These are phyloP conservation scores for Gracilaria domingensis DNA, from an alignment of 23 red algal species.

Conservation along the genomic window DNA sequence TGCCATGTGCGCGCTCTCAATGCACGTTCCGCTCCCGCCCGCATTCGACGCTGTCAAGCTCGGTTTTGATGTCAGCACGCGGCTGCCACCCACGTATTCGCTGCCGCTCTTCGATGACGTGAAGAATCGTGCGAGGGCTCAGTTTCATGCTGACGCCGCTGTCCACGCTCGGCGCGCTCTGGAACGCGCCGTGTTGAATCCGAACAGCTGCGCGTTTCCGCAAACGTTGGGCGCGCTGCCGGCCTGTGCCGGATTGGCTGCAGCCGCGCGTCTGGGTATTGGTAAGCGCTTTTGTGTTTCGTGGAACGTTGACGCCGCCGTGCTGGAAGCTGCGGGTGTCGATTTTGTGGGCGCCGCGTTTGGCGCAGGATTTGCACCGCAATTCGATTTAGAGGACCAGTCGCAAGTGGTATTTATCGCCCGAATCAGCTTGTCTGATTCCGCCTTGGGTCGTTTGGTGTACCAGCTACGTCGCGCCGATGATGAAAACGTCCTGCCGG, in stretches of 20 bases:
- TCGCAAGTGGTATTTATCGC: not conserved
- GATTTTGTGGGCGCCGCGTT: slow-evolving; percentile 1
- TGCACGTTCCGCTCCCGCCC: not conserved
- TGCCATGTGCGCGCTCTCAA: slow-evolving; percentile 6
- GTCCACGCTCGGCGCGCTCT: not conserved
- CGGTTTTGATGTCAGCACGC: not conserved
- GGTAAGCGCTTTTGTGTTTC: not conserved
- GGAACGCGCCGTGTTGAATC: not conserved
- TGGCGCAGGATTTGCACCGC: not conserved
- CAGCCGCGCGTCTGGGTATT: not conserved
- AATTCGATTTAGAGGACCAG: not conserved
- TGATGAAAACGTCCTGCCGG: not conserved
- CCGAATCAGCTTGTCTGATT: not conserved
- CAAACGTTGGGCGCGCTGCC: not conserved
- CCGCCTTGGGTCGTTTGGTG: not conserved
- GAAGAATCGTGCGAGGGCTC: slow-evolving; percentile 18
- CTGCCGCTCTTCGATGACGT: slow-evolving; percentile 24
- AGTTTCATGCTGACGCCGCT: not conserved
- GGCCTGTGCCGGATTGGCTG: not conserved
- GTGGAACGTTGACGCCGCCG: not conserved
- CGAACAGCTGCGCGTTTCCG: not conserved
- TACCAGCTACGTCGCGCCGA: not conserved
- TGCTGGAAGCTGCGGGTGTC: not conserved
- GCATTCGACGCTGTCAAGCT: slow-evolving; percentile 16
- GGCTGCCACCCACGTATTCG: slow-evolving; percentile 4